Evolutionary conservation across 1,284 basidiomycete genomes (phyloP).

Genomic region (Trametes sp.): DNA sequence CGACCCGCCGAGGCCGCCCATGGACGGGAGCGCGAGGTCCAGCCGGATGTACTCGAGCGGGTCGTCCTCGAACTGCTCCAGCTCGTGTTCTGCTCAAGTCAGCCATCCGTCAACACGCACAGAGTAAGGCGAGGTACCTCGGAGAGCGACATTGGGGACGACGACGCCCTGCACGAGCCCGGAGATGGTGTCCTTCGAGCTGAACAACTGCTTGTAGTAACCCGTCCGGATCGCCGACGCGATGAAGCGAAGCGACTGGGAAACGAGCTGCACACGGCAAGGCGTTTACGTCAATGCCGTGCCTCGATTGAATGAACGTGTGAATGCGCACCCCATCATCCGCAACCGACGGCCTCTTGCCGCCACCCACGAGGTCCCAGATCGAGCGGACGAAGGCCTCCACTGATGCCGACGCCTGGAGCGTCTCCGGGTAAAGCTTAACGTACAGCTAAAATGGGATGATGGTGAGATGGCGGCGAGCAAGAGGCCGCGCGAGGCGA

Average conservation of each 20-base stretch:
- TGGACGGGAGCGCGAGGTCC: slow-evolving; percentile 80
- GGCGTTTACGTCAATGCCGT: slow-evolving; percentile 7
- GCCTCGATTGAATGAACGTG: slow-evolving; percentile 22
- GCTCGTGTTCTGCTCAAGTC: slow-evolving; percentile 70
- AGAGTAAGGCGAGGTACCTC: slow-evolving; percentile 46
- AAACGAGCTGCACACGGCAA: slow-evolving; percentile 90
- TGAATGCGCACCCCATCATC: slow-evolving; percentile 76
- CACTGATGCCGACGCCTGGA: slow-evolving; percentile 74
- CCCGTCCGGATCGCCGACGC: slow-evolving; percentile 92
- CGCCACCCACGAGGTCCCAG: slow-evolving; percentile 87
- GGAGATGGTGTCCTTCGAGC: slow-evolving; percentile 80
- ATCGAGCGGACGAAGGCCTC: slow-evolving; percentile 89
- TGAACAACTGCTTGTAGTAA: slow-evolving; percentile 75
- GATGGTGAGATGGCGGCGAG: not conserved
- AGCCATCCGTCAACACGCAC: not conserved
- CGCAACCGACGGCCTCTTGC: slow-evolving; percentile 71
- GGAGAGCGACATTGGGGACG: slow-evolving; percentile 89
- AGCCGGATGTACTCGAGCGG: slow-evolving; percentile 95
- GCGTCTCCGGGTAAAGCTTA: slow-evolving; percentile 90
- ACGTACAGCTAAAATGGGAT: slow-evolving; percentile 76
- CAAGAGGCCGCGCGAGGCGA: not conserved
- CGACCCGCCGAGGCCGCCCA: slow-evolving; percentile 45
- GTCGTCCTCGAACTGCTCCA: slow-evolving; percentile 98
- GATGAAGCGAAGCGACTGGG: slow-evolving; percentile 92
- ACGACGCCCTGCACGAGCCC: slow-evolving; percentile 91